A percentile compares a stretch with the other conserved stretches of the same genome.
These are phyloP conservation scores for Citrullus mucosospermus DNA, from an alignment of 306 rosid species.

Conservation along the genomic window DNA sequence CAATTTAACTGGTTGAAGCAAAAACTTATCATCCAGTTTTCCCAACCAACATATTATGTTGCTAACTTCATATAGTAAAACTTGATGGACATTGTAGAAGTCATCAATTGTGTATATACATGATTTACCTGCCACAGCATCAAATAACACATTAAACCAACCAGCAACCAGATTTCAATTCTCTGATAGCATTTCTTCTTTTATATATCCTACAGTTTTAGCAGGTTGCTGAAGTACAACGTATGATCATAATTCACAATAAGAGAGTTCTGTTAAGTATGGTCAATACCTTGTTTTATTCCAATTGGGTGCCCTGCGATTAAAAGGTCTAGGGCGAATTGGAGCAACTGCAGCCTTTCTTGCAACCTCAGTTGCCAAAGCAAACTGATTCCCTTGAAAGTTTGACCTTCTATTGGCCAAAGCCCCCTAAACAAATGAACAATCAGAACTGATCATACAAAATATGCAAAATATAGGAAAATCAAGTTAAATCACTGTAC, in stretches of 20 bases:
- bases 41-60: constrained; percentile 13
- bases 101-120: constrained; percentile 35
- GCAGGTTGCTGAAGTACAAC: background rate
- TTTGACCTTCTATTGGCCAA: constrained; percentile 74
- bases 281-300: constrained; percentile 60
- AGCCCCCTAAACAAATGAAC: constrained; percentile 37
- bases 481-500: background rate
- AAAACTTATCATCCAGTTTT: constrained; percentile 21
- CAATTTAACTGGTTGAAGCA: constrained; percentile 38
- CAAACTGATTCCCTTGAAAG: constrained; percentile 71
- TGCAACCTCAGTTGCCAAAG: constrained; percentile 51
- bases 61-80: constrained; percentile 15
- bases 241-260: background rate
- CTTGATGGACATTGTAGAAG: constrained; percentile 36
- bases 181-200: background rate
- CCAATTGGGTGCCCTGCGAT: constrained; percentile 46
- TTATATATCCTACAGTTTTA: background rate
- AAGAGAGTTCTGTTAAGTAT: background rate
- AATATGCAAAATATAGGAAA: background rate
- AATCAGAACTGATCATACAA: background rate
- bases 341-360: constrained; percentile 64
- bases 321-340: constrained; percentile 31
- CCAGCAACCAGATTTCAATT: background rate
- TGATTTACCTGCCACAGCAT: constrained; percentile 56
- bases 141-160: background rate